Conservation (phyloP, 768 basidiomycete species). For the Sporobolomyces roseus region DNA sequence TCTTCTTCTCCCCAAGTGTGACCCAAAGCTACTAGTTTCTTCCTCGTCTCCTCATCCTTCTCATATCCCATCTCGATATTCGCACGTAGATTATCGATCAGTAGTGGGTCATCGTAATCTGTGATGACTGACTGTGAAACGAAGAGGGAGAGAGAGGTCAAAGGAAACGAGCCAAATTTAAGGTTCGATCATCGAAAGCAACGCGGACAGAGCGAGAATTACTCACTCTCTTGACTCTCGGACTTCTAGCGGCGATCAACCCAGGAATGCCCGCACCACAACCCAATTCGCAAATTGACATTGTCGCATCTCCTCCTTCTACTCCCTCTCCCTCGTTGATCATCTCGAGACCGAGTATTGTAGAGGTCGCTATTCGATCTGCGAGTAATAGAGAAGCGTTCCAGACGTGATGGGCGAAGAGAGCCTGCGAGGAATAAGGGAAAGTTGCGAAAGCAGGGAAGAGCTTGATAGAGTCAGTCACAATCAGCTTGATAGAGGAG, state of each 20-base stretch:
- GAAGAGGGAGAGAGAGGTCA: neutral
- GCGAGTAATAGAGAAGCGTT: constrained; percentile 18
- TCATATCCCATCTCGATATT: constrained; percentile 10
- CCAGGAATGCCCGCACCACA: neutral
- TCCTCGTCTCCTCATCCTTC: neutral
- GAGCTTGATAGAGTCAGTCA: too few relatives aligned
- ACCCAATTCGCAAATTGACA: constrained; percentile 10
- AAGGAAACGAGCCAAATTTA: neutral
- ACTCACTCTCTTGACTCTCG: constrained; percentile 4
- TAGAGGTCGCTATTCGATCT: constrained; percentile 4
- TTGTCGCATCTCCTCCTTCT: neutral
- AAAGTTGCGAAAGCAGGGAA: neutral
- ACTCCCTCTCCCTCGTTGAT: neutral
- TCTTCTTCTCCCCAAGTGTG: constrained; percentile 29
- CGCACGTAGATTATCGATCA: constrained; percentile 9
- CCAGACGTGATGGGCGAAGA: constrained; percentile 17
- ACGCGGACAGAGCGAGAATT: too few relatives aligned
- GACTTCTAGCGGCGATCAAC: neutral
- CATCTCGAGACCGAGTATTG: constrained; percentile 1
- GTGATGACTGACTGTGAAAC: constrained; percentile 9
- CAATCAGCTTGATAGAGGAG: too few relatives aligned
- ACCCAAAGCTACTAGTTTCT: neutral
- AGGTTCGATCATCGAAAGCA: neutral
- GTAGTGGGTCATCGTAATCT: constrained; percentile 26
- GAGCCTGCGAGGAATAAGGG: neutral